Percentiles rank a stretch among this genome's conserved stretches.
phyloP scores from a whole-genome alignment of 345 rosid genomes.

The Eucalyptus rudis region DNA sequence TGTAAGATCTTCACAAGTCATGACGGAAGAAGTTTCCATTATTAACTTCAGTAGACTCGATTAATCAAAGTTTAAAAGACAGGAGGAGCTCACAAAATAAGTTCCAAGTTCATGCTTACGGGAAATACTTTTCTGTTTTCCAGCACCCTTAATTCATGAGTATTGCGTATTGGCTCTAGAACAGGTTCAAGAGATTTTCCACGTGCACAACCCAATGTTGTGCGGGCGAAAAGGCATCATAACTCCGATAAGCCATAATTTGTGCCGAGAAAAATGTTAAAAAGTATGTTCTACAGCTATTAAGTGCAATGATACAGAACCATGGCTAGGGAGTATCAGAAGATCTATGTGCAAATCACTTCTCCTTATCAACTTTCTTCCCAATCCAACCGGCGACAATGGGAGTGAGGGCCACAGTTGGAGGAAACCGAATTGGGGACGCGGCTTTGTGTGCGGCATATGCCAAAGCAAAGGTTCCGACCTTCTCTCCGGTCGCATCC shows the following conservation, averaged over 20 bases:
- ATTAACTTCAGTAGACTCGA: not conserved
- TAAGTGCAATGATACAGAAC: not conserved
- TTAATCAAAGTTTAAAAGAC: not conserved
- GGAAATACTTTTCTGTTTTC: not conserved
- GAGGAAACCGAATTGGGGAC: slow-evolving; percentile 89
- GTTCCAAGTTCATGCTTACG: not conserved
- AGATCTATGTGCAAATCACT: not conserved
- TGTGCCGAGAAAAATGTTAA: not conserved
- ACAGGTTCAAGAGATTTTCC: not conserved
- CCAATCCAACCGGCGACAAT: slow-evolving; percentile 87
- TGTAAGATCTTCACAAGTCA: not conserved
- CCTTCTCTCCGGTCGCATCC: slow-evolving; percentile 66
- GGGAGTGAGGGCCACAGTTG: slow-evolving; percentile 84
- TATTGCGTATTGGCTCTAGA: not conserved
- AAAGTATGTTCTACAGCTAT: not conserved
- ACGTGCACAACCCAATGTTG: not conserved
- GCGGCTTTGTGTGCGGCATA: slow-evolving; percentile 97
- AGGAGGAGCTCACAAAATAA: not conserved
- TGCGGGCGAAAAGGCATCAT: not conserved
- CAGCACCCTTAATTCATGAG: not conserved
- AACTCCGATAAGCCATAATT: not conserved
- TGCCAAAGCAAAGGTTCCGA: slow-evolving; percentile 82
- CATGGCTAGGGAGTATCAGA: not conserved
- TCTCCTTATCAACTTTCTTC: slow-evolving; percentile 38
- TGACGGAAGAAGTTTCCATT: not conserved